Percentiles rank a stretch among this genome's conserved stretches.
Conservation (phyloP, 305 asterid species). For the Coffea humblotiana region DNA sequence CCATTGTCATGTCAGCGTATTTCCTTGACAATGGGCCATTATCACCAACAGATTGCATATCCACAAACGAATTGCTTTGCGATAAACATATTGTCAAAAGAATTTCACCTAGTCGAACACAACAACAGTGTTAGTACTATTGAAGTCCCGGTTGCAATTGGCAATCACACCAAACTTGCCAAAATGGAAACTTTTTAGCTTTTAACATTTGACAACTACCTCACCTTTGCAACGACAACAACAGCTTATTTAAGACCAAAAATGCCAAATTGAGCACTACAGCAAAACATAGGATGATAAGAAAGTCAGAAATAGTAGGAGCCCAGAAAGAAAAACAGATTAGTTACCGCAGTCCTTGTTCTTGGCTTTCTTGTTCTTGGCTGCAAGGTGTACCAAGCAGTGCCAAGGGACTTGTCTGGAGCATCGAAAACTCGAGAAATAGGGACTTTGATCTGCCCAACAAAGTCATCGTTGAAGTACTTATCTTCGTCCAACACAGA, state of each 20-base stretch:
- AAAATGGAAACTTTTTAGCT: not conserved
- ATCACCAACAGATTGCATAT: slow-evolving; percentile 48
- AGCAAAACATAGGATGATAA: not conserved
- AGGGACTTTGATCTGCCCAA: slow-evolving; percentile 80
- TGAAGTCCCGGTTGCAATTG: not conserved
- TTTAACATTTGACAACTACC: not conserved
- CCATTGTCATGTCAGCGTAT: slow-evolving; percentile 37
- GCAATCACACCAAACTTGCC: not conserved
- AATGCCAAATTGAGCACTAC: not conserved
- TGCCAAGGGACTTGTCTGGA: slow-evolving; percentile 73
- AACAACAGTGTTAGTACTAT: slow-evolving; percentile 14
- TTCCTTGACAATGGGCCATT: slow-evolving; percentile 39
- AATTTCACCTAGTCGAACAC: slow-evolving; percentile 68
- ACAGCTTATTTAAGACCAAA: not conserved
- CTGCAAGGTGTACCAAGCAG: slow-evolving; percentile 81
- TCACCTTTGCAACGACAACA: not conserved
- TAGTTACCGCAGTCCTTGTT: slow-evolving; percentile 77
- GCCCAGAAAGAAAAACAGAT: not conserved
- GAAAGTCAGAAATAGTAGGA: not conserved
- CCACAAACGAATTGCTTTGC: slow-evolving; percentile 54
- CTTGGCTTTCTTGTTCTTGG: slow-evolving; percentile 76
- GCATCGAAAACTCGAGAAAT: slow-evolving; percentile 70
- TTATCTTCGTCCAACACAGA: slow-evolving; percentile 87
- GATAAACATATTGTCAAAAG: slow-evolving; percentile 87
- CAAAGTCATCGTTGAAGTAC: slow-evolving; percentile 85